Percentiles rank a stretch among this genome's conserved stretches.
Evolutionary conservation across 257 asterid genomes (phyloP).

Genomic region (Capsicum chinense): DNA sequence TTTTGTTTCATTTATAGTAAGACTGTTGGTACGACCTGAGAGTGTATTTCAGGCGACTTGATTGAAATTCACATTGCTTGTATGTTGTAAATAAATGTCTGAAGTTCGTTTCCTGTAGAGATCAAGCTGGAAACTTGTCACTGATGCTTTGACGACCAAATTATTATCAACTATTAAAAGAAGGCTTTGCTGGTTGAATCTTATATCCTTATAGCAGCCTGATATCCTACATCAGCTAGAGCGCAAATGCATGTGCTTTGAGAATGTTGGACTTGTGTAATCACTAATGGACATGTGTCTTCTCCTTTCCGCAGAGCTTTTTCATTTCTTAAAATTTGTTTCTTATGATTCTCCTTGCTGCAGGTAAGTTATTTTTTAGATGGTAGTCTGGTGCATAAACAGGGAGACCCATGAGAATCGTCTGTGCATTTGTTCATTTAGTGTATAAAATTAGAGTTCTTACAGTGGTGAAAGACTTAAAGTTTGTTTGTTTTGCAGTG

Average conservation of each 20-base stretch:
- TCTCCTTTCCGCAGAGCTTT: background rate
- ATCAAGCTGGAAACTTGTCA: background rate
- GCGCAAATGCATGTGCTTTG: background rate
- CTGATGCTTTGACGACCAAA: background rate
- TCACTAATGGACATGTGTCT: background rate
- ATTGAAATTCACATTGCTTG: background rate
- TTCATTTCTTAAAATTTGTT: constrained; percentile 6
- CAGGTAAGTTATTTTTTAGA: background rate
- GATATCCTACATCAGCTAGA: constrained; percentile 15
- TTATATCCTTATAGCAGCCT: background rate
- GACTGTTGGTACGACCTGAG: background rate
- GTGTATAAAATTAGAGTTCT: background rate
- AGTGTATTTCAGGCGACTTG: constrained; percentile 11
- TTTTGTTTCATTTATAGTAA: background rate
- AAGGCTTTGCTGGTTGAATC: background rate
- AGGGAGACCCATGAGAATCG: background rate
- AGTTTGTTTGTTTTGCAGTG: constrained; percentile 53
- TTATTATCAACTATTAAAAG: constrained; percentile 6
- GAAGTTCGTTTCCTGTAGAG: background rate
- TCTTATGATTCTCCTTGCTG: constrained; percentile 17
- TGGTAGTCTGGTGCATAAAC: background rate
- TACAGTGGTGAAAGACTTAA: constrained; percentile 7
- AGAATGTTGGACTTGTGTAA: background rate
- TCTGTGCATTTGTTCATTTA: constrained; percentile 2
- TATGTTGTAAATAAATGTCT: background rate